Evolutionary conservation across 176 grass and related monocot species (phyloP).

Genomic region (Cenchrus fungigraminus): DNA sequence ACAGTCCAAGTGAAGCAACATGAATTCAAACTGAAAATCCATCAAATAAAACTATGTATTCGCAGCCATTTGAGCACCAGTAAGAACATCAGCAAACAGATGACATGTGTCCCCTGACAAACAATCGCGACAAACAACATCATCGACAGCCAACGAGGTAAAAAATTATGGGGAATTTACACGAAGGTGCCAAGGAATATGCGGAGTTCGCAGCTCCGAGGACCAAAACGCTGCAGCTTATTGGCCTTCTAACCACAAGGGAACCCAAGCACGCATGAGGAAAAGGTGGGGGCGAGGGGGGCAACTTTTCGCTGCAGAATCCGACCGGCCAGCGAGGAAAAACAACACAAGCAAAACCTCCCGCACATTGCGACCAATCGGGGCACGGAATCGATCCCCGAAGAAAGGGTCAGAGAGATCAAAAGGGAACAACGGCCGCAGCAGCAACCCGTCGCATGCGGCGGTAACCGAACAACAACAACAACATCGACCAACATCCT

Average conservation of each 20-base stretch:
- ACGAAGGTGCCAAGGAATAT: not conserved
- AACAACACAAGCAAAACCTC: slow-evolving; percentile 18
- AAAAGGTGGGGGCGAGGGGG: slow-evolving; percentile 6
- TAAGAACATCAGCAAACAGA: slow-evolving; percentile 11
- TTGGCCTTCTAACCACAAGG: not conserved
- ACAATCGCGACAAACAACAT: not conserved
- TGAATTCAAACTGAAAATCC: not conserved
- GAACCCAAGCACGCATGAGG: slow-evolving; percentile 5
- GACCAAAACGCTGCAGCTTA: not conserved
- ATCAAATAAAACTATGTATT: slow-evolving; percentile 11
- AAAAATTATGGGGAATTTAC: not conserved
- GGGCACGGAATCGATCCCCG: slow-evolving; percentile 40
- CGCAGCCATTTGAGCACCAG: not conserved
- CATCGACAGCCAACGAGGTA: not conserved
- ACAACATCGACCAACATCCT: slow-evolving; percentile 9
- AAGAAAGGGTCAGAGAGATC: not conserved
- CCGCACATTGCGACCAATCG: slow-evolving; percentile 40
- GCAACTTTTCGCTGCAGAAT: slow-evolving; percentile 31
- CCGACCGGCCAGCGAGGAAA: slow-evolving; percentile 23
- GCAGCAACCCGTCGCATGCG: slow-evolving; percentile 20
- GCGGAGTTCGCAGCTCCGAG: not conserved
- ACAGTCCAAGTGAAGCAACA: not conserved
- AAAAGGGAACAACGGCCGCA: slow-evolving; percentile 29
- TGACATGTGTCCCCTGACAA: slow-evolving; percentile 20
- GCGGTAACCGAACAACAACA: slow-evolving; percentile 17